Evolutionary conservation across 768 basidiomycete species (phyloP).

Genomic region (Agrocybe chaxingu): DNA sequence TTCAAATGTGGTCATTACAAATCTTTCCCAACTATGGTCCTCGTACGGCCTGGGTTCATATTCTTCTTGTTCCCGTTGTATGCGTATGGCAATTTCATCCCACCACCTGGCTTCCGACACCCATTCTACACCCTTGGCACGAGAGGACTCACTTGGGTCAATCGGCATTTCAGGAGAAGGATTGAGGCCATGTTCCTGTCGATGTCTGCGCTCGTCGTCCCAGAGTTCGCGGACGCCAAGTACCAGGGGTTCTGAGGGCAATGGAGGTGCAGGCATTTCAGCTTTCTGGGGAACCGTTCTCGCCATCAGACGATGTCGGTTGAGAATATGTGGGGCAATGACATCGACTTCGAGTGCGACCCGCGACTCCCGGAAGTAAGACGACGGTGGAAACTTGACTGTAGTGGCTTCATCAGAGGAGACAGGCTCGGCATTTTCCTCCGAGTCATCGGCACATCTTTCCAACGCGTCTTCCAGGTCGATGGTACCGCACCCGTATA

Average conservation of each 20-base stretch:
- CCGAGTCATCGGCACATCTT: slow-evolving; percentile 35
- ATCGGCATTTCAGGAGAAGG: slow-evolving; percentile 73
- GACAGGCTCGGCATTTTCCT: slow-evolving; percentile 29
- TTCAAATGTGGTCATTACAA: slow-evolving; percentile 87
- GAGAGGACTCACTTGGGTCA: slow-evolving; percentile 61
- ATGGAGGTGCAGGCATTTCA: slow-evolving; percentile 54
- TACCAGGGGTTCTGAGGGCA: slow-evolving; percentile 71
- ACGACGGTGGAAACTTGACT: slow-evolving; percentile 42
- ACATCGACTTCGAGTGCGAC: slow-evolving; percentile 81
- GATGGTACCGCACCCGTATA: slow-evolving; percentile 92
- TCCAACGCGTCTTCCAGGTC: slow-evolving; percentile 68
- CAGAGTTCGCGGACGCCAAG: slow-evolving; percentile 90
- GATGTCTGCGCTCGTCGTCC: slow-evolving; percentile 89
- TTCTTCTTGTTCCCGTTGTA: slow-evolving; percentile 41
- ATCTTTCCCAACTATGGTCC: slow-evolving; percentile 54
- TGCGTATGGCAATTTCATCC: slow-evolving; percentile 63
- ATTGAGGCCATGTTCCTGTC: slow-evolving; percentile 60
- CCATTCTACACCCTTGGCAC: slow-evolving; percentile 62
- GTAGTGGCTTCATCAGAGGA: slow-evolving; percentile 11
- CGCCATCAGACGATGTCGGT: slow-evolving; percentile 62
- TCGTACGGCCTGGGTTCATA: slow-evolving; percentile 13
- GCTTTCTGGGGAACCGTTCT: slow-evolving; percentile 67
- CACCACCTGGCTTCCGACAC: slow-evolving; percentile 72
- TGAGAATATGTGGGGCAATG: slow-evolving; percentile 79
- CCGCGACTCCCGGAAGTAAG: slow-evolving; percentile 64